These are phyloP conservation scores for Camellia oleifera DNA, from an alignment of 179 eudicot species.

Conservation along the genomic window DNA sequence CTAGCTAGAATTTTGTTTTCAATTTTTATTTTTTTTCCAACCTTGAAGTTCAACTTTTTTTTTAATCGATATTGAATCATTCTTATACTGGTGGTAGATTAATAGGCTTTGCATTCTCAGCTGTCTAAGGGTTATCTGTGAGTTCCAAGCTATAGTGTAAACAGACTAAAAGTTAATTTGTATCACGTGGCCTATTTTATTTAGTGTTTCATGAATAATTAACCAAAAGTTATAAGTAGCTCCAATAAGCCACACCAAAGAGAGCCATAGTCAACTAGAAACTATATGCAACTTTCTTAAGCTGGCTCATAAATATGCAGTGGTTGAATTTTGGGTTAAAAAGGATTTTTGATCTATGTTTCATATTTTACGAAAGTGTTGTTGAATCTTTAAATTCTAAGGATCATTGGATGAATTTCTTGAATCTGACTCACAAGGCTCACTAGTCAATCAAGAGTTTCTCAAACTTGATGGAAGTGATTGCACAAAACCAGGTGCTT, in stretches of 20 bases:
- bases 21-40: neutral
- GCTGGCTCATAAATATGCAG: neutral
- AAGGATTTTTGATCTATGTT: neutral
- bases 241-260: neutral
- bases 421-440: neutral
- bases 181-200: neutral
- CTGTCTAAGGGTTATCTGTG: too few relatives aligned
- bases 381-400: neutral
- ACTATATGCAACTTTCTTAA: neutral
- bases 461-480: conserved; percentile 4
- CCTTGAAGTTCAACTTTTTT: neutral
- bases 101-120: too few relatives aligned
- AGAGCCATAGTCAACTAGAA: neutral
- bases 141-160: too few relatives aligned
- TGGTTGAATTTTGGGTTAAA: neutral
- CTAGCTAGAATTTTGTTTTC: neutral
- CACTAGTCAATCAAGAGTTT: neutral
- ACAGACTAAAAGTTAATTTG: neutral
- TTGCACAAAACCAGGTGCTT: neutral
- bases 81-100: neutral
- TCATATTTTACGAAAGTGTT: neutral
- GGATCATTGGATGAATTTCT: neutral
- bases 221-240: neutral
- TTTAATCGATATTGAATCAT: conserved; percentile 20
- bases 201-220: neutral